Evolutionary conservation across 345 rosid species (phyloP).

Genomic region (Rhodamnia argentea): DNA sequence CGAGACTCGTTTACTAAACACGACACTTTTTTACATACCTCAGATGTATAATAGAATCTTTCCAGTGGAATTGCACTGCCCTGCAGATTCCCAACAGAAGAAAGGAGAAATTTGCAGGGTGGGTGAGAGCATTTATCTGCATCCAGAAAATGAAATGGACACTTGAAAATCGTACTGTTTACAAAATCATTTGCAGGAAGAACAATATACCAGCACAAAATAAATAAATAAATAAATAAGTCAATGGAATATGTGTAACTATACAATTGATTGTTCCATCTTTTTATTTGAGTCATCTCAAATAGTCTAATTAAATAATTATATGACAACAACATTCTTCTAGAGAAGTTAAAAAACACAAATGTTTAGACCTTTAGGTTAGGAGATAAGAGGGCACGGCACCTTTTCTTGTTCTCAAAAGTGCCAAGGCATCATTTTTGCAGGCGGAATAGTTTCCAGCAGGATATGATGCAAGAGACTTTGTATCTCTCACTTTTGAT

Average conservation of each 20-base stretch:
- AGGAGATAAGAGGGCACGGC: background rate
- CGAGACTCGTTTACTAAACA: background rate
- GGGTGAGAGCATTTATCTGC: constrained; percentile 28
- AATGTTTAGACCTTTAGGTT: background rate
- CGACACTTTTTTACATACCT: constrained; percentile 12
- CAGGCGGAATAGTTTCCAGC: constrained; percentile 39
- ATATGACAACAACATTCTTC: background rate
- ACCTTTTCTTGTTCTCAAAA: constrained; percentile 28
- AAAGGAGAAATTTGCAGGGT: constrained; percentile 17
- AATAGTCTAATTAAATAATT: background rate
- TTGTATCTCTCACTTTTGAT: constrained; percentile 3
- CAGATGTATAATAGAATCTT: constrained; percentile 29
- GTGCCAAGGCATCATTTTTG: constrained; percentile 20
- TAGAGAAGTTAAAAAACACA: background rate
- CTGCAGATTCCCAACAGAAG: constrained; percentile 12
- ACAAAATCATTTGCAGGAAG: background rate
- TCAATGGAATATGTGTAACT: background rate
- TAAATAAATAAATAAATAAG: background rate
- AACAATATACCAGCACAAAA: background rate
- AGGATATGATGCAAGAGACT: constrained; percentile 9
- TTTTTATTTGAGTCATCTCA: background rate
- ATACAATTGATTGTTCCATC: background rate
- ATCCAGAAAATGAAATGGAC: background rate
- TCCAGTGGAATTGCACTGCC: constrained; percentile 15
- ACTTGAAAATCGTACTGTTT: background rate